Evolutionary conservation across 176 grass and related monocot species (phyloP).

Genomic region (Oryza nivara): DNA sequence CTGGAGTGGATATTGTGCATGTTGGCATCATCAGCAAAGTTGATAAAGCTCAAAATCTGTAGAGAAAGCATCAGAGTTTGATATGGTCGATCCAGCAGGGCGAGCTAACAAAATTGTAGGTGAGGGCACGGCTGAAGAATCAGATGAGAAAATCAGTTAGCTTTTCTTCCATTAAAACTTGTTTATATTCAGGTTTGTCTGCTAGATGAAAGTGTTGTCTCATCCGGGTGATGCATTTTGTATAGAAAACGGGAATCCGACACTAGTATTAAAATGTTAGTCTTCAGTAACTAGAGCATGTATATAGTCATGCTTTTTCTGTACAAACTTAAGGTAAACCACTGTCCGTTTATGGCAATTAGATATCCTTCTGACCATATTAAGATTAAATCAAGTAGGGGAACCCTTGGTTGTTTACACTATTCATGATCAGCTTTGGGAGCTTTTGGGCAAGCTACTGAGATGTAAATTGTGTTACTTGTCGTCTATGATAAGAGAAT

Average conservation of each 20-base stretch:
- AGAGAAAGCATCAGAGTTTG: not conserved
- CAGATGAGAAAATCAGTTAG: not conserved
- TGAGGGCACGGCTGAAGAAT: not conserved
- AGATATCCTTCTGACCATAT: not conserved
- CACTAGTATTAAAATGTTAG: not conserved
- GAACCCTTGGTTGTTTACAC: not conserved
- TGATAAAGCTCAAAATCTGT: conserved; percentile 8
- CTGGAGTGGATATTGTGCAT: conserved; percentile 19
- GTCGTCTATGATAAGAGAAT: not conserved
- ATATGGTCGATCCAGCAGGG: conserved; percentile 4
- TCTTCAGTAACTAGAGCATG: not conserved
- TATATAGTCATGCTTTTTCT: not conserved
- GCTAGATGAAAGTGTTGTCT: not conserved
- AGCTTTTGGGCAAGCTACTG: not conserved
- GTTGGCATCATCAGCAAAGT: conserved; percentile 4
- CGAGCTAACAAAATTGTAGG: conserved; percentile 18
- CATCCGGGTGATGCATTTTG: conserved; percentile 20
- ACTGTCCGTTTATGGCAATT: not conserved
- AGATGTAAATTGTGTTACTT: not conserved
- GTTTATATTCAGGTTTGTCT: conserved; percentile 18
- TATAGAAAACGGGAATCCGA: conserved; percentile 29
- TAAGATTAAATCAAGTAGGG: not conserved
- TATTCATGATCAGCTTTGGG: not conserved
- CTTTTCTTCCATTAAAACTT: conserved; percentile 17
- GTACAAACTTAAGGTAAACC: conserved; percentile 18